Base-by-base conservation (phyloP, 345 rosid genomes). In the Syzygium oleosum region DNA sequence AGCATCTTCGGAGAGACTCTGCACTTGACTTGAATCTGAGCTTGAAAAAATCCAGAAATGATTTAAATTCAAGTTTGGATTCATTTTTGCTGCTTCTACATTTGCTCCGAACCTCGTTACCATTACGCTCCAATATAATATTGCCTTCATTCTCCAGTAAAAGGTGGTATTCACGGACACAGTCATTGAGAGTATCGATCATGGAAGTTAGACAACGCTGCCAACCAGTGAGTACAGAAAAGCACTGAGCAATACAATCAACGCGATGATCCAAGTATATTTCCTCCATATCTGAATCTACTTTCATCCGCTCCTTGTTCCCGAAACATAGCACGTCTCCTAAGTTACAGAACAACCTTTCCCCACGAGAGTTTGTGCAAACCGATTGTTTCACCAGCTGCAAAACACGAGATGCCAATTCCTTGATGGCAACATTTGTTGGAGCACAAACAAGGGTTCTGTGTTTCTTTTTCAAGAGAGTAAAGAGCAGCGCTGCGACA, bases 281-380 rank as follows among this genome's bases (percentile, higher is more conserved):
- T 27, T 88, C 88, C 84, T 87, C 80, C 6, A 73, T 52, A 9
- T 34, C 73, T 4, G 84, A 21, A 78, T 54, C 87, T 51, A 86
- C 55, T 25, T 87, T 87, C 16, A 89, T 55, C 29, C 80, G 16
- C 8, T 84, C 87, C 21, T 86, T 46, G 58, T 84, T 80, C 16
- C 92, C 91, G 49, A 89, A 87, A n/a, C 86, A 87, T 12, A 91
- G 84, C 78, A 91, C 59, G 54, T 88, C 86, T 19, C 90, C 90
- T 7, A 85, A n/a, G 41, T 56, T 1, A 56, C 0, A 56, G 61
- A 56, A 27, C 61, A 85, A 88, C 51, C 43, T 22, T 27, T 38
- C 34, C 54, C 15, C 16, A 59, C 0, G 2, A 22, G 61, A 86
- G 1, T 65, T 68, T 2, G 29, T 61, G 21, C 34, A 25, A 2